Conservation (phyloP, 768 basidiomycete genomes). For the Cystobasidium tubakii region DNA sequence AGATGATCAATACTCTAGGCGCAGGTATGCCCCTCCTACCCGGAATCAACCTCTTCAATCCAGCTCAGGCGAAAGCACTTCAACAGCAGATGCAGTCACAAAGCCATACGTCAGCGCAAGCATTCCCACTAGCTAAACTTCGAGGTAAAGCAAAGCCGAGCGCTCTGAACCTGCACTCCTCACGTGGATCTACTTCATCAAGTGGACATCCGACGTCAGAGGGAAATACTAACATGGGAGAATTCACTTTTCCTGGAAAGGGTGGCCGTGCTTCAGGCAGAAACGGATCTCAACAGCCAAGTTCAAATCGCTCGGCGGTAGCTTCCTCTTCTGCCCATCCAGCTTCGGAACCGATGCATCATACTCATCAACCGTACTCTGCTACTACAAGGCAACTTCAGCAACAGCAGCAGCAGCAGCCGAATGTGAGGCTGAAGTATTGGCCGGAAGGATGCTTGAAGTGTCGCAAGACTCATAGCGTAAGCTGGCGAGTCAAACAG, state of each 20-base stretch:
- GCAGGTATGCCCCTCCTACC: constrained; percentile 19
- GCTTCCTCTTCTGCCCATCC: not conserved
- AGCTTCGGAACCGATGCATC: not conserved
- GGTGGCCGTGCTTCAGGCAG: not conserved
- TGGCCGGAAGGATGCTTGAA: constrained; percentile 22
- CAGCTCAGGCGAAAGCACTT: not conserved
- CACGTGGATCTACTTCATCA: not conserved
- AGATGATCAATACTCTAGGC: not conserved
- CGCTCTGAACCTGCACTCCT: not conserved
- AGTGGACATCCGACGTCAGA: not conserved
- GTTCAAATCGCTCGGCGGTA: not conserved
- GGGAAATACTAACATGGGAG: not conserved
- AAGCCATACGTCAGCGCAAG: not conserved
- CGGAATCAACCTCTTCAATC: constrained; percentile 26
- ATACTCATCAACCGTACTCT: not conserved
- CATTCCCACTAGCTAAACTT: not conserved
- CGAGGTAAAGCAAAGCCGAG: not conserved
- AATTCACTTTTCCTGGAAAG: not conserved
- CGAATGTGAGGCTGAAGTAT: not conserved
- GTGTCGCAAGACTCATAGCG: constrained; percentile 14
- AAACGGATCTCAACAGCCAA: not conserved
- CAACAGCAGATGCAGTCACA: not conserved
- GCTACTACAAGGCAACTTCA: not conserved
- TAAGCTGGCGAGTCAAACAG: not conserved
- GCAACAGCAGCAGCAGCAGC: not conserved